Evolutionary conservation across 441 rosid genomes (phyloP).

Genomic region (Euphorbia celastroides): DNA sequence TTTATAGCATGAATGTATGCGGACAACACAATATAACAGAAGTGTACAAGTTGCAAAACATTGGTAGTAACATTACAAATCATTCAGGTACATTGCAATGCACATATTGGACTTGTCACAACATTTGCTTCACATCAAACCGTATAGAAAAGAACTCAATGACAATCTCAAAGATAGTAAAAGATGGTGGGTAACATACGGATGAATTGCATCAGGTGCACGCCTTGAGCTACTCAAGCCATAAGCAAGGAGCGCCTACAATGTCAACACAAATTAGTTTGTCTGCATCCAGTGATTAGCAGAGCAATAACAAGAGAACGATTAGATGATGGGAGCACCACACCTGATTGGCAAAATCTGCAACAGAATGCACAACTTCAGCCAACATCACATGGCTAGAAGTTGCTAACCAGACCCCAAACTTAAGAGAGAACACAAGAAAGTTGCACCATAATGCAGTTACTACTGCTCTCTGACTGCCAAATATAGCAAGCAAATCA

Average conservation of each 20-base stretch:
- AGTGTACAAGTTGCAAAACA: background rate
- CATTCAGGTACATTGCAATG: slow-evolving; percentile 4
- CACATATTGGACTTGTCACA: background rate
- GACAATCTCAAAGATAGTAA: background rate
- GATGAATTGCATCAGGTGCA: slow-evolving; percentile 98
- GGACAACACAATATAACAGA: too few species aligned
- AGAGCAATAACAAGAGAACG: background rate
- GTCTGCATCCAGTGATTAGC: slow-evolving; percentile 23
- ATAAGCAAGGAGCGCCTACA: slow-evolving; percentile 95
- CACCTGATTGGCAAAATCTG: slow-evolving; percentile 98
- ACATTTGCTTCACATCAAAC: background rate
- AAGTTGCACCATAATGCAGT: slow-evolving; percentile 97
- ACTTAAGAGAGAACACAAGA: slow-evolving; percentile 91
- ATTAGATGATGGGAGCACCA: slow-evolving; percentile 4
- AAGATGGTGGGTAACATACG: slow-evolving; percentile 44
- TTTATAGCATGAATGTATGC: too few species aligned
- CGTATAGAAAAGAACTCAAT: background rate
- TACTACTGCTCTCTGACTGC: slow-evolving; percentile 92
- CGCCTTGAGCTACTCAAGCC: slow-evolving; percentile 98
- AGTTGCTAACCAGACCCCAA: slow-evolving; percentile 84
- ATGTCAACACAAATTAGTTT: slow-evolving; percentile 38
- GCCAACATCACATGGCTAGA: slow-evolving; percentile 98
- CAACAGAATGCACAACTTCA: slow-evolving; percentile 87
- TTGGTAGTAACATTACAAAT: background rate
- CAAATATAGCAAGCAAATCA: slow-evolving; percentile 17